Conservation (phyloP, 371 early-diverging fungal species). For the Rhizopus delemar region DNA sequence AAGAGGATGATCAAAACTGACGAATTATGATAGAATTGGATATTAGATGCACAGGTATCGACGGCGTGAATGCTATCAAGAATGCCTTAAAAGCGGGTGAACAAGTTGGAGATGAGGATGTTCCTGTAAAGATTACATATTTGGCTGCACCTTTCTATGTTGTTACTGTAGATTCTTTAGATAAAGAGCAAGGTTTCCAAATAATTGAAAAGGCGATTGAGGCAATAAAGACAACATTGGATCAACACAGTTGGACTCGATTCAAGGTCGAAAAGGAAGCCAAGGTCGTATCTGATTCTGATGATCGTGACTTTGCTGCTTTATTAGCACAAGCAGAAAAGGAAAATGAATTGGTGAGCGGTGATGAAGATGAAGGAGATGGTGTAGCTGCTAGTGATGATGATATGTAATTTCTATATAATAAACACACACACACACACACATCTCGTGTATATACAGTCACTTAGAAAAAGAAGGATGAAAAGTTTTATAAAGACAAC, state of each 20-base stretch:
- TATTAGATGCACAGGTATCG: conserved; percentile 93
- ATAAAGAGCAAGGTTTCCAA: conserved; percentile 85
- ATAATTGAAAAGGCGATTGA: conserved; percentile 87
- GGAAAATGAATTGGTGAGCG: conserved; percentile 93
- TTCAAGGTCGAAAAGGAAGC: conserved; percentile 79
- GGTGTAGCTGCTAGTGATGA: conserved; percentile 66
- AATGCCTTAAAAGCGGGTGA: conserved; percentile 91
- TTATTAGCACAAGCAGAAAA: conserved; percentile 91
- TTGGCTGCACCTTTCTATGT: conserved; percentile 95
- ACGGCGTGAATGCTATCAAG: conserved; percentile 98
- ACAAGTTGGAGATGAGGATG: conserved; percentile 79
- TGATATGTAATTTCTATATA: conserved; percentile 44
- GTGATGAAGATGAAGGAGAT: conserved; percentile 85
- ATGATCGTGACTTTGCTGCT: conserved; percentile 93
- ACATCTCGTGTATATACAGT: too few species aligned
- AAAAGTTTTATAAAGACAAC: too few species aligned
- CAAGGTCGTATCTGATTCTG: conserved; percentile 93
- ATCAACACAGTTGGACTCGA: conserved; percentile 58
- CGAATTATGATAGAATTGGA: conserved; percentile 59
- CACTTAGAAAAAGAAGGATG: too few species aligned
- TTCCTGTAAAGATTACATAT: conserved; percentile 79
- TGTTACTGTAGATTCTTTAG: conserved; percentile 85
- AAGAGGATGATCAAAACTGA: background rate
- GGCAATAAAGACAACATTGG: conserved; percentile 81
- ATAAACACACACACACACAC: too few species aligned